Percentiles rank a stretch among this genome's conserved stretches.
phyloP scores from a whole-genome alignment of 176 grass and related monocot species.

The Paspalum vaginatum region DNA sequence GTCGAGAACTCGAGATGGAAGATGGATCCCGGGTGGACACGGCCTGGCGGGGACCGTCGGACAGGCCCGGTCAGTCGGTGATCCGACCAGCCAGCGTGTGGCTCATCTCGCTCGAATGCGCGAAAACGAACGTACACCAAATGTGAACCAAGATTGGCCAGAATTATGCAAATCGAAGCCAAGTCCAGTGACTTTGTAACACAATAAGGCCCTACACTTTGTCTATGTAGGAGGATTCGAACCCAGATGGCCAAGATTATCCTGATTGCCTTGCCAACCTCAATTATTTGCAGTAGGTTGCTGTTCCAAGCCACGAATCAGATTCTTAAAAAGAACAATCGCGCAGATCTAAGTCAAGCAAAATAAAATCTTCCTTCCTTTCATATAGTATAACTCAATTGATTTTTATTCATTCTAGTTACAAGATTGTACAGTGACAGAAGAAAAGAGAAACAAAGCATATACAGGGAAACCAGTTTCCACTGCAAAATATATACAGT shows the following conservation, averaged over 20 bases:
- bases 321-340: neutral
- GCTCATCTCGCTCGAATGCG: neutral
- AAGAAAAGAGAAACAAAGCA: neutral
- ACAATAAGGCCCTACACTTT: neutral
- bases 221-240: neutral
- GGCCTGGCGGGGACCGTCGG: neutral
- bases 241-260: neutral
- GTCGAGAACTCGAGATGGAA: neutral
- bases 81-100: neutral
- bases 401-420: neutral
- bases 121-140: neutral
- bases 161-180: neutral
- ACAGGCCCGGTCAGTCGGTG: neutral
- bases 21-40: neutral
- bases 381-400: neutral
- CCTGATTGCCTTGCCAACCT: neutral
- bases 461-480: constrained; percentile 9
- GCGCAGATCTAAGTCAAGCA: neutral
- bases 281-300: neutral
- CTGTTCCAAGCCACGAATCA: neutral
- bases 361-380: neutral
- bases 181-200: neutral
- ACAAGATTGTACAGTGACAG: neutral
- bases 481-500: constrained; percentile 7
- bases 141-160: neutral